These are phyloP conservation scores for Albugo laibachii DNA, from an alignment of 352 stramenopile genomes.

Conservation along the genomic window DNA sequence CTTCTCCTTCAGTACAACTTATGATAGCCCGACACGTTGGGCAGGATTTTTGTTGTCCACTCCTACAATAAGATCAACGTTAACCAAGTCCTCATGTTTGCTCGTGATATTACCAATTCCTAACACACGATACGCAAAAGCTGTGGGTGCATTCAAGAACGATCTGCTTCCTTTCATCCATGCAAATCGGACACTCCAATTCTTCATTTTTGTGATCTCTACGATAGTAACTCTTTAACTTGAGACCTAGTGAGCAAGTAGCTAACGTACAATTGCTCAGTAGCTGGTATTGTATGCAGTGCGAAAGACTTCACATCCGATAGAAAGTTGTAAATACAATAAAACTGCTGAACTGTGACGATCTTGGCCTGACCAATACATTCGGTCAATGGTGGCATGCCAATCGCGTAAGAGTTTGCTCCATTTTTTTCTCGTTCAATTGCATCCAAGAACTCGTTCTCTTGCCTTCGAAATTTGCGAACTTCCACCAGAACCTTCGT, in stretches of 20 bases:
- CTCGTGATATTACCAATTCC: slow-evolving; percentile 24
- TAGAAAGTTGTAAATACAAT: slow-evolving; percentile 69
- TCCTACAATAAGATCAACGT: slow-evolving; percentile 12
- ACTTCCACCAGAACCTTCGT: slow-evolving; percentile 30
- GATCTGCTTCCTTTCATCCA: slow-evolving; percentile 71
- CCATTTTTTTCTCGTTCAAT: slow-evolving; percentile 2
- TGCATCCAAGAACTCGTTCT: slow-evolving; percentile 13
- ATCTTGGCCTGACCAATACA: slow-evolving; percentile 39
- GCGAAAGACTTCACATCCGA: slow-evolving; percentile 13
- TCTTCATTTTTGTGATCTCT: slow-evolving; percentile 41
- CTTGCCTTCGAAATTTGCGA: slow-evolving; percentile 37
- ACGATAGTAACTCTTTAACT: slow-evolving; percentile 9
- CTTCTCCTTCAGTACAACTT: slow-evolving; percentile 51
- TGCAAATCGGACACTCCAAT: slow-evolving; percentile 67
- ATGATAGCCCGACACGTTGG: slow-evolving; percentile 54
- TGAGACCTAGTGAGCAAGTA: background rate
- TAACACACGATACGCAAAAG: slow-evolving; percentile 59
- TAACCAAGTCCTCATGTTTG: background rate
- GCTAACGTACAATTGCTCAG: background rate
- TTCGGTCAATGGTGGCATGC: slow-evolving; percentile 10
- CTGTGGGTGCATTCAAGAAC: slow-evolving; percentile 50
- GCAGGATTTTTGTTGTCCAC: slow-evolving; percentile 54
- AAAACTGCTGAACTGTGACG: slow-evolving; percentile 50
- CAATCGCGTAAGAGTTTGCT: slow-evolving; percentile 1
- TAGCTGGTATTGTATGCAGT: background rate